Evolutionary conservation across 306 rosid species (phyloP).

Genomic region (Begonia masoniana): DNA sequence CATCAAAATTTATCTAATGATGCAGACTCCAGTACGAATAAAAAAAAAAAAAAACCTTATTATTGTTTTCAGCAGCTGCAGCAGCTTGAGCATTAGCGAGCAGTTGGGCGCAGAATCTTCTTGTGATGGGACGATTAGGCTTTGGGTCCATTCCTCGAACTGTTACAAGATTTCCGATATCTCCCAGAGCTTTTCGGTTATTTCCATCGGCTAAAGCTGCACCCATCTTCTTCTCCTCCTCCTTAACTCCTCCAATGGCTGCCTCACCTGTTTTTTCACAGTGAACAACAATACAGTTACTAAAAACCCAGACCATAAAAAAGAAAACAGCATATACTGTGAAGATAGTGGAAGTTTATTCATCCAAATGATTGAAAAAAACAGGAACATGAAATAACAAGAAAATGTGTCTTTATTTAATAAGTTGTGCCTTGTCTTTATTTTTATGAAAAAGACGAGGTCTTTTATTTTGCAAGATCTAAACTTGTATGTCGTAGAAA

Average conservation of each 20-base stretch:
- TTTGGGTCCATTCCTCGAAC: slow-evolving; percentile 39
- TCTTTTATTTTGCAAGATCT: background rate
- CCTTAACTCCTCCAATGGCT: slow-evolving; percentile 37
- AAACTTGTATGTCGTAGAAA: background rate
- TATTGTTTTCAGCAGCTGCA: slow-evolving; percentile 42
- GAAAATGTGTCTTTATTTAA: background rate
- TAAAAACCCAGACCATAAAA: background rate
- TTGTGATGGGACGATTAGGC: slow-evolving; percentile 77
- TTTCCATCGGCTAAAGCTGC: slow-evolving; percentile 26
- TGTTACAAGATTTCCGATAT: slow-evolving; percentile 59
- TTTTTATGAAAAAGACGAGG: too few species aligned
- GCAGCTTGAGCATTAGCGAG: slow-evolving; percentile 84
- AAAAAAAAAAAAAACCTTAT: slow-evolving; percentile 28
- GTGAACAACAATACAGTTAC: background rate
- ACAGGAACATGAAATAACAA: background rate
- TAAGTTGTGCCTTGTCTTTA: too few species aligned
- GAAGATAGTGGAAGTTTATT: background rate
- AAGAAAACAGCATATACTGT: background rate
- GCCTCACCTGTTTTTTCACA: slow-evolving; percentile 36
- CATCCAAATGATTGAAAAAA: too few species aligned
- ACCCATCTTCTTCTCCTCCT: slow-evolving; percentile 43
- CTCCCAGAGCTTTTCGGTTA: slow-evolving; percentile 55
- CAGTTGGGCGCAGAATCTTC: slow-evolving; percentile 79
- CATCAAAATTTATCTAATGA: background rate
- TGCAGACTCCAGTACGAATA: background rate